Percentiles rank a stretch among this genome's conserved stretches.
These are phyloP conservation scores for Cercospora janseana DNA, from an alignment of 2,329 filamentous ascomycete genomes.

Conservation along the genomic window DNA sequence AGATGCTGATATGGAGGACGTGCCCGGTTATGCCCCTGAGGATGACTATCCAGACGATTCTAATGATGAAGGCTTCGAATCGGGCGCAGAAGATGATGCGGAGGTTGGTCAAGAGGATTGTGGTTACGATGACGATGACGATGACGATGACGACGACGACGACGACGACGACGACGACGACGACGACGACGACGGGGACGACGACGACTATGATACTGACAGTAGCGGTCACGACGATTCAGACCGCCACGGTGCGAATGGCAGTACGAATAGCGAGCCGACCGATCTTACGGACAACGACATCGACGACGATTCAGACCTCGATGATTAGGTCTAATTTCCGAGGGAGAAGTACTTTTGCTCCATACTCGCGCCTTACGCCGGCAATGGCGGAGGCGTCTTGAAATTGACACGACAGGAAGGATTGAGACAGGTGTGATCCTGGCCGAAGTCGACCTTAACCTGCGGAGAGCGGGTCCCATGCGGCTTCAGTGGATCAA, in stretches of 20 bases:
- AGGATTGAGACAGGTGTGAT: too few species aligned
- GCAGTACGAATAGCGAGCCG: not conserved
- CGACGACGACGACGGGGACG: not conserved
- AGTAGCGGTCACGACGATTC: not conserved
- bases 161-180: not conserved
- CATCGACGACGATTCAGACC: too few species aligned
- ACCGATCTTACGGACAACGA: not conserved
- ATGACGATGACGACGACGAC: not conserved
- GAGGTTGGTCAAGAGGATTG: not conserved
- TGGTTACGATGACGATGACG: not conserved
- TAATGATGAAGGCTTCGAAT: conserved; percentile 4
- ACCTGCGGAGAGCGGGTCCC: too few species aligned
- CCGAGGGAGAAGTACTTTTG: too few species aligned
- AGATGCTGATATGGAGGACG: not conserved
- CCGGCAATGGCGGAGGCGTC: too few species aligned
- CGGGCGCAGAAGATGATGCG: not conserved
- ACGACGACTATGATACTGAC: not conserved
- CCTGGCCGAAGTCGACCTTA: too few species aligned
- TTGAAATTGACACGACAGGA: too few species aligned
- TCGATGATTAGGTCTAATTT: too few species aligned
- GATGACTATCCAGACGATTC: conserved; percentile 7
- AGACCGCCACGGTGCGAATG: not conserved
- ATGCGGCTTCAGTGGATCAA: too few species aligned
- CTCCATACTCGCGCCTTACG: too few species aligned
- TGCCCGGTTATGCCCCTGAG: not conserved